Percentiles rank a stretch among this genome's conserved stretches.
Evolutionary conservation across 2,329 filamentous ascomycete genomes (phyloP).

Genomic region (Claviceps fusiformis): DNA sequence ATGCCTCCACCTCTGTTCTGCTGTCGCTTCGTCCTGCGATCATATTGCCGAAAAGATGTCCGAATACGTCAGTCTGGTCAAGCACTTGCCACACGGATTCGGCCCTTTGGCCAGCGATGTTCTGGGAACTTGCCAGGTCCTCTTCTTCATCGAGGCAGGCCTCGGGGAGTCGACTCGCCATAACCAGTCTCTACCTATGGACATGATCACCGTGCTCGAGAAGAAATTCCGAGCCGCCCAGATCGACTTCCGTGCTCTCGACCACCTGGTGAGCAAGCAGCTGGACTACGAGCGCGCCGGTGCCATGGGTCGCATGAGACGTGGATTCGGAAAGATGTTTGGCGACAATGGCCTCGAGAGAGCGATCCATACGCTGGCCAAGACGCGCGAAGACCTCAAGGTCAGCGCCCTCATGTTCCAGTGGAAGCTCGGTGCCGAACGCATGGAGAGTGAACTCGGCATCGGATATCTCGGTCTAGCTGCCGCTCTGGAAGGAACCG

Average conservation of each 20-base stretch:
- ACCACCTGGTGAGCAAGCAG: conserved; percentile 48
- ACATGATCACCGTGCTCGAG: conserved; percentile 50
- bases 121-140: conserved; percentile 50
- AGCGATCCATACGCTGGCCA: conserved; percentile 41
- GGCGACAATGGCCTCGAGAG: conserved; percentile 47
- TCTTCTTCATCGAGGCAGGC: conserved; percentile 57
- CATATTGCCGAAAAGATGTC: conserved; percentile 51
- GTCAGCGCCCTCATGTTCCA: conserved; percentile 53
- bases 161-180: conserved; percentile 39
- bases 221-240: conserved; percentile 48
- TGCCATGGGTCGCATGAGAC: conserved; percentile 44
- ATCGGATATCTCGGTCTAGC: conserved; percentile 56
- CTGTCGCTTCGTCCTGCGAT: conserved; percentile 46
- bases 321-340: conserved; percentile 51
- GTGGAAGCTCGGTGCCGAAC: conserved; percentile 47
- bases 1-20: conserved; percentile 35
- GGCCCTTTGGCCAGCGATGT: conserved; percentile 50
- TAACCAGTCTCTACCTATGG: conserved; percentile 39
- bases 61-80: conserved; percentile 46
- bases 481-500: conserved; percentile 41
- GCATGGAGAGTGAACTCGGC: conserved; percentile 45
- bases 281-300: conserved; percentile 49
- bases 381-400: conserved; percentile 46
- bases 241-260: conserved; percentile 47
- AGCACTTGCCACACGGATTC: conserved; percentile 40